These are phyloP conservation scores for Fistulifera solaris DNA, from an alignment of 108 stramenopile species.

Conservation along the genomic window DNA sequence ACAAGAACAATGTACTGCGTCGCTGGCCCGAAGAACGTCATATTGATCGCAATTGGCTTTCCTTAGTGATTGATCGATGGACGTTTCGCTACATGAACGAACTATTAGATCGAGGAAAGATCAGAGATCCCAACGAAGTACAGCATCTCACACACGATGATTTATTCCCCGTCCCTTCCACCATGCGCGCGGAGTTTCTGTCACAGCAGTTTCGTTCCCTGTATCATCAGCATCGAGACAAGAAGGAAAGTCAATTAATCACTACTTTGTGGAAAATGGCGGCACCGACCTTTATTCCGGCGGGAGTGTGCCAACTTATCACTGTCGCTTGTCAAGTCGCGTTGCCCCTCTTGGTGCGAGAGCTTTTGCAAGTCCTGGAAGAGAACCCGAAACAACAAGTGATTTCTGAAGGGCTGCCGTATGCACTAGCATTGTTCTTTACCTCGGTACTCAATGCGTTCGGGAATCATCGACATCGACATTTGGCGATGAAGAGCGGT, in stretches of 20 bases:
- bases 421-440: conserved; percentile 34
- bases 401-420: conserved; percentile 32
- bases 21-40: no score
- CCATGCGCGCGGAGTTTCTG: conserved; percentile 26
- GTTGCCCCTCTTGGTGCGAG: conserved; percentile 62
- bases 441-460: conserved; percentile 44
- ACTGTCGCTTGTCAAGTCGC: conserved; percentile 55
- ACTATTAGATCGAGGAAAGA: conserved; percentile 29
- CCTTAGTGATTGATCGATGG: no score
- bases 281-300: conserved; percentile 44
- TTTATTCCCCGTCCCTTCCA: conserved; percentile 37
- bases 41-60: no score
- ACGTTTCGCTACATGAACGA: conserved; percentile 46
- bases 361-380: conserved; percentile 54
- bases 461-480: conserved; percentile 58
- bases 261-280: conserved; percentile 47
- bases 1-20: no score
- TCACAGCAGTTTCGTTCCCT: conserved; percentile 17
- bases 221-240: conserved; percentile 1
- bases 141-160: conserved; percentile 32
- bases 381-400: conserved; percentile 22
- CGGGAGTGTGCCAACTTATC: conserved; percentile 59
- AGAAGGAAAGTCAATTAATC: conserved; percentile 12
- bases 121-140: conserved; percentile 13
- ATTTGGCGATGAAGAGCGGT: conserved; percentile 55